A percentile compares a stretch with the other conserved stretches of the same genome.
Conservation (phyloP, 805 yeast species). For the Sugiyamaella americana region DNA sequence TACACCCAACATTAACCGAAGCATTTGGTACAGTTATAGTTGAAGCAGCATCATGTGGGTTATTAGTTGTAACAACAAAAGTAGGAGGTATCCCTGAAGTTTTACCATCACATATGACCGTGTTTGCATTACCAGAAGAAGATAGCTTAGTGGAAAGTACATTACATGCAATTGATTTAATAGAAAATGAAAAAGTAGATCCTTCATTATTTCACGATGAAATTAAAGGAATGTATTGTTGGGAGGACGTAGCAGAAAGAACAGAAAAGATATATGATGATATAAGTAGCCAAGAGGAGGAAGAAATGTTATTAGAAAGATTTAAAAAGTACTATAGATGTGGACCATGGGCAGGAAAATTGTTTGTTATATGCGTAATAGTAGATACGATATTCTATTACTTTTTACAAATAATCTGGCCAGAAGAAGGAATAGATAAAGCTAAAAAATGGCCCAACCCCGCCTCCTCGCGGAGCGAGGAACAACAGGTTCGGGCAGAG, state of each 20-base stretch:
- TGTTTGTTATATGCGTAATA: slow-evolving; percentile 72
- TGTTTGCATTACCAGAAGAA: slow-evolving; percentile 83
- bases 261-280: slow-evolving; percentile 76
- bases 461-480: no score
- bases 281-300: slow-evolving; percentile 29
- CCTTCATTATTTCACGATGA: slow-evolving; percentile 73
- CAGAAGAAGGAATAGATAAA: slow-evolving; percentile 60
- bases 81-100: slow-evolving; percentile 99
- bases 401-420: slow-evolving; percentile 65
- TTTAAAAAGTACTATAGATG: slow-evolving; percentile 60
- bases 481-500: no score
- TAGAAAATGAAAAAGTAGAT: slow-evolving; percentile 55
- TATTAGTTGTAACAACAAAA: slow-evolving; percentile 85
- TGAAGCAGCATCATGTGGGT: slow-evolving; percentile 95
- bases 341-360: slow-evolving; percentile 72
- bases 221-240: slow-evolving; percentile 77
- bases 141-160: slow-evolving; percentile 72
- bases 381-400: slow-evolving; percentile 66
- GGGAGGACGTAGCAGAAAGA: slow-evolving; percentile 82
- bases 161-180: slow-evolving; percentile 56
- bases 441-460: slow-evolving; percentile 76
- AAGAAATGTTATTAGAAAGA: slow-evolving; percentile 52
- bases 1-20: slow-evolving; percentile 91
- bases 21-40: slow-evolving; percentile 97
- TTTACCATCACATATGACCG: slow-evolving; percentile 86